Conservation (phyloP, 257 asterid genomes). For the Nicotiana attenuata region DNA sequence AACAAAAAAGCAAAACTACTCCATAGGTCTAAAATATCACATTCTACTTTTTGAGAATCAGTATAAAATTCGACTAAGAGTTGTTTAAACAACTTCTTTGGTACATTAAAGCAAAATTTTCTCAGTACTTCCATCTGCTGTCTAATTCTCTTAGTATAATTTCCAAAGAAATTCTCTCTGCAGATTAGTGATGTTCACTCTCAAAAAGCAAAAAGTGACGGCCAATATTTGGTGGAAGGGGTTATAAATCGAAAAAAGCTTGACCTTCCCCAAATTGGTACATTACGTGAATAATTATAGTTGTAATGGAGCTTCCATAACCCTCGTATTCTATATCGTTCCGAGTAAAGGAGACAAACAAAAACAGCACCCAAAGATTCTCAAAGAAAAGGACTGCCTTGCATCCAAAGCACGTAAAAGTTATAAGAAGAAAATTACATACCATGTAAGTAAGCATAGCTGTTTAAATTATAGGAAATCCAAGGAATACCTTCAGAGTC, state of each 20-base stretch:
- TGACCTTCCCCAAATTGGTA: neutral
- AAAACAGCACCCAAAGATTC: neutral
- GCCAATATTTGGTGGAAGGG: neutral
- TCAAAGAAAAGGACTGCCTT: neutral
- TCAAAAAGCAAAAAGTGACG: neutral
- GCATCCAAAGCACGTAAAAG: neutral
- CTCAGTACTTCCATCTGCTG: neutral
- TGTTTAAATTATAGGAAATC: constrained; percentile 5
- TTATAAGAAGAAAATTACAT: constrained; percentile 9
- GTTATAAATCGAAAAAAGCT: neutral
- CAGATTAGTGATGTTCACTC: neutral
- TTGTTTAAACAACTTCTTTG: neutral
- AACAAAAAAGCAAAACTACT: too few relatives aligned
- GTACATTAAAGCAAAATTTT: neutral
- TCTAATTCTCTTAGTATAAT: neutral
- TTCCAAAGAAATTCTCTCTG: neutral
- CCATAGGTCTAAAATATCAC: neutral
- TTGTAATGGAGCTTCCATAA: neutral
- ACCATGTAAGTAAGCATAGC: neutral
- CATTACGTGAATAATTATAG: neutral
- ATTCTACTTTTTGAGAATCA: neutral
- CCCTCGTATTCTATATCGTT: neutral
- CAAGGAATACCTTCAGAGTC: constrained; percentile 64
- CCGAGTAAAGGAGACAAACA: neutral
- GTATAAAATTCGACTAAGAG: neutral